Evolutionary conservation across 129 eudicot species (phyloP).

Genomic region (Lactuca saligna): DNA sequence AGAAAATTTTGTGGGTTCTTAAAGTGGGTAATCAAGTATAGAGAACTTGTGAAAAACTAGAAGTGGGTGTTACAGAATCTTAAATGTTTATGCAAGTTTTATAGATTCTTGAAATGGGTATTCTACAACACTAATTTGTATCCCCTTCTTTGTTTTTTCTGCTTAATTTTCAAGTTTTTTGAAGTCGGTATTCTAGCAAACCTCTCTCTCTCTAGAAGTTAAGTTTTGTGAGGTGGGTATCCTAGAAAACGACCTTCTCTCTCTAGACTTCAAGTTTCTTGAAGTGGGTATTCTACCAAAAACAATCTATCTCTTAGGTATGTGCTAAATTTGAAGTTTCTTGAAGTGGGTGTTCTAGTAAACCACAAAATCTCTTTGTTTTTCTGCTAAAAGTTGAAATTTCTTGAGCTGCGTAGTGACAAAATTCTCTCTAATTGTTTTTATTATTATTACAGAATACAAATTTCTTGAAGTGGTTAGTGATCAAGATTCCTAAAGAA

Average conservation of each 20-base stretch:
- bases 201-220: background rate
- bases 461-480: constrained; percentile 20
- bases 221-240: too few species aligned
- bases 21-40: constrained; percentile 14
- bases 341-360: constrained; percentile 19
- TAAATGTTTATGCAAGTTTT: constrained; percentile 2
- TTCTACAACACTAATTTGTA: background rate
- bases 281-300: background rate
- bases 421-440: constrained; percentile 10
- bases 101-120: constrained; percentile 11
- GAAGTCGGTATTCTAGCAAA: constrained; percentile 17
- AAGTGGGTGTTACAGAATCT: constrained; percentile 5
- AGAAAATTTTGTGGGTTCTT: background rate
- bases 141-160: background rate
- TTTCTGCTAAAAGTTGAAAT: constrained; percentile 9
- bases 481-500: constrained; percentile 16
- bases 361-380: background rate
- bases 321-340: constrained; percentile 27
- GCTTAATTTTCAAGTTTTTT: background rate
- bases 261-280: constrained; percentile 9
- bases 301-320: background rate
- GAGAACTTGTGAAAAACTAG: background rate
- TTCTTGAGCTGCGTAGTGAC: constrained; percentile 26
- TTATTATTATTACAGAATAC: background rate
- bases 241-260: background rate